A percentile compares a stretch with the other conserved stretches of the same genome.
These are phyloP conservation scores for Botrytis pseudocinerea DNA, from an alignment of 2,329 filamentous ascomycete species.

Conservation along the genomic window DNA sequence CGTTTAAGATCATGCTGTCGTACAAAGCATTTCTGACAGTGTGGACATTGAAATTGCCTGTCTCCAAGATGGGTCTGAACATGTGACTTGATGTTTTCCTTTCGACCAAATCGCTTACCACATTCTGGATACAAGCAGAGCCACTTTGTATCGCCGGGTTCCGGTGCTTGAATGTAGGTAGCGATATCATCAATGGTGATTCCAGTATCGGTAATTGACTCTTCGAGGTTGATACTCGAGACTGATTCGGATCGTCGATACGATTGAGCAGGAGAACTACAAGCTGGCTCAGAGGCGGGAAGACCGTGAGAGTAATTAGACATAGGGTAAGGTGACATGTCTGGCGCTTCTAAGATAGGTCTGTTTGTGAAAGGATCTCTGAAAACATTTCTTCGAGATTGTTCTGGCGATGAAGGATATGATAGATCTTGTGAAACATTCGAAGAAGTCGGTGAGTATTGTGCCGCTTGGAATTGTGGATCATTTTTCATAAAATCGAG, in stretches of 20 bases:
- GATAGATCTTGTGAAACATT: conserved; percentile 51
- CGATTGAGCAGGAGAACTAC: conserved; percentile 32
- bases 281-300: conserved; percentile 25
- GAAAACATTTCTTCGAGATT: conserved; percentile 50
- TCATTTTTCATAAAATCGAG: conserved; percentile 47
- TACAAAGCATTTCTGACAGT: conserved; percentile 94
- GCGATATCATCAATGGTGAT: conserved; percentile 84
- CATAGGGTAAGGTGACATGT: conserved; percentile 31
- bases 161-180: conserved; percentile 71
- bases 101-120: conserved; percentile 88
- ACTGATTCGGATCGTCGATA: conserved; percentile 62
- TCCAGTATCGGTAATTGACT: conserved; percentile 73
- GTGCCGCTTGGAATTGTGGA: conserved; percentile 28
- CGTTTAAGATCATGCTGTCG: conserved; percentile 96
- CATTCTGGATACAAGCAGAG: conserved; percentile 76
- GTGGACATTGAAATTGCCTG: conserved; percentile 89
- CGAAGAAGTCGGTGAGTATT: conserved; percentile 36
- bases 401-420: conserved; percentile 53
- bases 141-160: conserved; percentile 75
- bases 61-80: conserved; percentile 98
- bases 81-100: conserved; percentile 98
- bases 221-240: conserved; percentile 62
- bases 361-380: conserved; percentile 48
- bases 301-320: conserved; percentile 26
- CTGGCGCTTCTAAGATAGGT: conserved; percentile 43